These are phyloP conservation scores for Musa itinerans DNA, from an alignment of 176 grass and related monocot genomes.

Conservation along the genomic window DNA sequence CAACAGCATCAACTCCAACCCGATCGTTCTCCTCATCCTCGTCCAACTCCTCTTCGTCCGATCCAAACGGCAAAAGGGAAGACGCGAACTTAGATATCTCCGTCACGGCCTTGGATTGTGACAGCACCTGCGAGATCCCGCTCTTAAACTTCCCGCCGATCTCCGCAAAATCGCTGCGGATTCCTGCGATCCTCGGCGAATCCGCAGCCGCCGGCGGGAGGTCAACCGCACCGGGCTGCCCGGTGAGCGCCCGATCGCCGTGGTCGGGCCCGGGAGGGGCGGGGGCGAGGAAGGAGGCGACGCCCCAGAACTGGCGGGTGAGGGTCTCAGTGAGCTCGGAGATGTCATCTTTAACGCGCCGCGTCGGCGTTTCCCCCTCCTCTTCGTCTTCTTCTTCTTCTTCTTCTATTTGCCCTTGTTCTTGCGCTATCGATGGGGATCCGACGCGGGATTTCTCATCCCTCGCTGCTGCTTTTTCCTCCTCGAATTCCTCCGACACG, in stretches of 20 bases:
- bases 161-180: constrained; percentile 64
- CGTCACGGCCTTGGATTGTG: constrained; percentile 36
- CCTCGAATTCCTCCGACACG: not conserved
- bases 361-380: constrained; percentile 34
- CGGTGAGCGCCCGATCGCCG: not conserved
- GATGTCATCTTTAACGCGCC: constrained; percentile 54
- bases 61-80: constrained; percentile 62
- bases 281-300: constrained; percentile 62
- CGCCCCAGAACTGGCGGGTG: constrained; percentile 59
- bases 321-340: constrained; percentile 70
- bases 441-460: not conserved
- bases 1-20: not conserved
- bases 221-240: not conserved
- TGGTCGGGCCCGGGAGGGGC: constrained; percentile 7
- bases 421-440: not conserved
- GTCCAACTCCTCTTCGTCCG: constrained; percentile 33
- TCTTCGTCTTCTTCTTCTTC: constrained; percentile 27
- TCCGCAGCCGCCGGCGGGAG: not conserved
- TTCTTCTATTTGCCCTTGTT: not conserved
- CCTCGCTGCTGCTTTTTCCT: not conserved
- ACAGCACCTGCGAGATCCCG: constrained; percentile 51
- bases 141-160: constrained; percentile 59
- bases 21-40: constrained; percentile 24
- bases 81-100: constrained; percentile 83
- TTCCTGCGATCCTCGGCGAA: constrained; percentile 49